Percentiles rank a stretch among this genome's conserved stretches.
These are phyloP conservation scores for Ceratobasidium sp. DNA, from an alignment of 1,284 basidiomycete species.

Conservation along the genomic window DNA sequence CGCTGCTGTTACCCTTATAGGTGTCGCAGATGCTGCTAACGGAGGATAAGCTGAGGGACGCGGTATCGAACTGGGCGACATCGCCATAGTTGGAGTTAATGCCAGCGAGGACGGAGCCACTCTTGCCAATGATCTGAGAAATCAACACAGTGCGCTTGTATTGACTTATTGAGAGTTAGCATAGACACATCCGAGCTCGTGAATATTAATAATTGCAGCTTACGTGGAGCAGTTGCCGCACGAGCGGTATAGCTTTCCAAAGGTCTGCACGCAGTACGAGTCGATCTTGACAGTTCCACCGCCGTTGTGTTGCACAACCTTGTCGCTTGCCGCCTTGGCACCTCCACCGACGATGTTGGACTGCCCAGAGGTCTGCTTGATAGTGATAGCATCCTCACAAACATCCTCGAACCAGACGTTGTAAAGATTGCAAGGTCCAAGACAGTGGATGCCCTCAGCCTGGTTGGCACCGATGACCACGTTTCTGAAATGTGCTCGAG, in stretches of 20 bases:
- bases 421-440: slow-evolving; percentile 59
- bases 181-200: background rate
- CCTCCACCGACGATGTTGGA: slow-evolving; percentile 45
- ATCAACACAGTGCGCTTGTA: slow-evolving; percentile 52
- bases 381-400: slow-evolving; percentile 48
- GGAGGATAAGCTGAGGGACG: slow-evolving; percentile 15
- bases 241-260: slow-evolving; percentile 46
- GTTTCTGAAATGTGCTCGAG: slow-evolving; percentile 51
- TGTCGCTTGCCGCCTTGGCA: slow-evolving; percentile 40
- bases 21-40: slow-evolving; percentile 37
- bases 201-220: background rate
- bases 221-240: slow-evolving; percentile 46
- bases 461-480: slow-evolving; percentile 62
- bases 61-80: slow-evolving; percentile 48
- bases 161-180: slow-evolving; percentile 43
- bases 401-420: slow-evolving; percentile 52
- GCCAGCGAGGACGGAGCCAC: background rate
- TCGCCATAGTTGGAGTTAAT: slow-evolving; percentile 47
- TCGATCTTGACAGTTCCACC: slow-evolving; percentile 31
- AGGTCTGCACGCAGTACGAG: slow-evolving; percentile 37
- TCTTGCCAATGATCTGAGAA: slow-evolving; percentile 17
- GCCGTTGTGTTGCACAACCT: slow-evolving; percentile 46
- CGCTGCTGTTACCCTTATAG: slow-evolving; percentile 32
- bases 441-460: slow-evolving; percentile 62
- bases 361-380: slow-evolving; percentile 16